These are phyloP conservation scores for Aspergillus mulundensis DNA, from an alignment of 495 filamentous ascomycete species.

Conservation along the genomic window DNA sequence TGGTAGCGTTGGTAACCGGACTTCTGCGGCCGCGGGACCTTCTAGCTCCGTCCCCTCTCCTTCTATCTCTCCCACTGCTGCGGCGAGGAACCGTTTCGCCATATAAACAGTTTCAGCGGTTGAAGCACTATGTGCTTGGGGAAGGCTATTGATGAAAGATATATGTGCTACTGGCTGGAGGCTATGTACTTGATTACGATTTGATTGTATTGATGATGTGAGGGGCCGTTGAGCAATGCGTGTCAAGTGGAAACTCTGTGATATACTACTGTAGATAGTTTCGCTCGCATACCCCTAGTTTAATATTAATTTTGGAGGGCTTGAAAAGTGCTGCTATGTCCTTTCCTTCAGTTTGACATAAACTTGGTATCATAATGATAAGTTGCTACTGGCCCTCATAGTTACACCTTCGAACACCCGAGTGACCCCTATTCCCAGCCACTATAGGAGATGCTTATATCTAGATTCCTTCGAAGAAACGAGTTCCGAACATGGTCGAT, in stretches of 20 bases:
- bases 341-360: too few relatives aligned
- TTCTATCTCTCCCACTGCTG: conserved; percentile 12
- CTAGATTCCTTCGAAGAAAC: too few relatives aligned
- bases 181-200: not conserved
- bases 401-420: too few relatives aligned
- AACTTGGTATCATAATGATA: too few relatives aligned
- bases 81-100: not conserved
- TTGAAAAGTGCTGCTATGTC: too few relatives aligned
- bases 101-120: not conserved
- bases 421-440: too few relatives aligned
- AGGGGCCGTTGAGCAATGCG: not conserved
- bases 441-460: too few relatives aligned
- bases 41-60: not conserved
- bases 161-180: not conserved
- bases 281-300: not conserved
- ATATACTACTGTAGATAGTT: not conserved
- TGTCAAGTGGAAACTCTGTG: not conserved
- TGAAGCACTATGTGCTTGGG: too few relatives aligned
- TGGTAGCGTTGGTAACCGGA: conserved; percentile 15
- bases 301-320: not conserved
- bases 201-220: not conserved
- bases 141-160: not conserved
- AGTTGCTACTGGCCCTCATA: too few relatives aligned
- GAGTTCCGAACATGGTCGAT: too few relatives aligned
- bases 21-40: not conserved